Base-by-base conservation (phyloP, 257 asterid species). In the Solanum chiquidenum region DNA sequence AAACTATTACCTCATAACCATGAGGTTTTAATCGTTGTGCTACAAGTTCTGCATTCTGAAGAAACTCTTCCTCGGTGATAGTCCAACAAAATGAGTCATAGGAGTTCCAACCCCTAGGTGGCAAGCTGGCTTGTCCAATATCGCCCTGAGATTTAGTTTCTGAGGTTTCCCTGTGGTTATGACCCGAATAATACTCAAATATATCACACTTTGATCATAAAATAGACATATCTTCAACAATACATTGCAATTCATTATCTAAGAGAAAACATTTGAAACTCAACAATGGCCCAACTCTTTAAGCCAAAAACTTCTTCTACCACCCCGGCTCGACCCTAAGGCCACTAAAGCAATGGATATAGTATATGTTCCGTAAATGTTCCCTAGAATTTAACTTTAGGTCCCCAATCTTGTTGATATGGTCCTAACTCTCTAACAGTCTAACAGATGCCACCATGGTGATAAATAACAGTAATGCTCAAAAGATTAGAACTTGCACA, bases 31-130 rank as follows among this genome's bases (percentile, higher is more conserved):
- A 92, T 55, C 92, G 92, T 38, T 88, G 89, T 86, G 99, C 91
- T 12, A 97, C 98, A n/a, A 93, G 95, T 86, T 91, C 84, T 9
- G 98, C 97, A 91, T 95, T 97, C 49, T 92, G 86, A 34, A 97
- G 95, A 88, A 97, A 96, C 38, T 97, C 98, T 88, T 91, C 90
- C 90, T 97, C 99, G 11, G 99, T 93, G 86, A 97, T 86, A 12
- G 93, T 94, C 99, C 99, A 97, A 88, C 94, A 91, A 90, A 95
- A 97, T 21, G 99, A 97, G 92, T 97, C 99, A 69, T 95, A 97
- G 5, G 99, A 97, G 87, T 97, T 96, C 99, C 99, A 97, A 58
- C 99, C 99, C 88, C 98, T 92, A 35, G 99, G 99, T 13, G 98
- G 99, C 35, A 91, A 75, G 88, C 88, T 89, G 58, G 98, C 98